Base-by-base conservation (phyloP, 2,329 filamentous ascomycete species). In the Fusarium marasasianum region DNA sequence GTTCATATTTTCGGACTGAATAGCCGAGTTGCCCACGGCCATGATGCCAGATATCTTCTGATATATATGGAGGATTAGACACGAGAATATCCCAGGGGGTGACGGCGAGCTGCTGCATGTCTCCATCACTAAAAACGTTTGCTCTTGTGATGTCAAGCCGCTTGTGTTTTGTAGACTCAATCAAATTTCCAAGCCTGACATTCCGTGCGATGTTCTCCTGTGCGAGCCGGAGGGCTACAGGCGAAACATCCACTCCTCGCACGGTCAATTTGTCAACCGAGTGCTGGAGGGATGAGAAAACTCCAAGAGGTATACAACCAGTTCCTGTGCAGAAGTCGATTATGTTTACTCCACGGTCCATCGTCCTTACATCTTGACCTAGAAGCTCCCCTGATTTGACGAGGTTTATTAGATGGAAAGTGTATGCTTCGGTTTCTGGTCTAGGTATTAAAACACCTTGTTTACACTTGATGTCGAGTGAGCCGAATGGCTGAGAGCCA, bases 31-130 rank as follows among this genome's bases (percentile, higher is more conserved):
- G 81, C 22, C 82, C 82, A 17, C 76, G 76, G 24, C 83, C 84
- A 8, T 81, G 72, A 41, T 80, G 67, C 84, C 84, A 86, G 15
- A 82, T 77, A 44, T 80, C 74, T 0, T 86, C 84, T 5, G 95
- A 97, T 57, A 98, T 92, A 80, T 98, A 98, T 1, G 96, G 96
- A 22, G 96, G 96, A 78, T 99, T 99, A 4, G 93, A 93, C 41
- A 96, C 89, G 4, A 99, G 82, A 8, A 98, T 83, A 71, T 97
- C 91, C 78, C 81, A 87, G 7, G 43, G 74, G 22, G 53, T 58
- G 14, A 50, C 47, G 2, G 78, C 50, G 5, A 83, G 66, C 5
- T 64, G 38, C 7, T 70, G 48, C 59, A 86, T 80, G 69, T 82
- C 83, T 40, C 75, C 78, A 22, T 86, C 81, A 12, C 80, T 78